Base-by-base conservation (phyloP, 495 filamentous ascomycete species). In the Tirmania nivea region DNA sequence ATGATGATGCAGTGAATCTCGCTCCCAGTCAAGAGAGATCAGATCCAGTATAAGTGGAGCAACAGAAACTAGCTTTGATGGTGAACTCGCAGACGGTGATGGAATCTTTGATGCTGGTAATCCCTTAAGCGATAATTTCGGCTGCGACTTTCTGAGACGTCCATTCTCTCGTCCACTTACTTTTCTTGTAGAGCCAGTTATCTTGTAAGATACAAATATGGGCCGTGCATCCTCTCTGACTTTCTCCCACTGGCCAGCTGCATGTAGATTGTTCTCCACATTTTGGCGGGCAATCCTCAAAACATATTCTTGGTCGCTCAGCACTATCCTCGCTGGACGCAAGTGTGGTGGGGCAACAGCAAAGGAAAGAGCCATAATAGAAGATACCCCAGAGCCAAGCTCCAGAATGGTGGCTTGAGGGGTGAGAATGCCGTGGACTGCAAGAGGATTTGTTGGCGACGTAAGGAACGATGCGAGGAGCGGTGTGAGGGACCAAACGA, bases 401-500 rank as follows among this genome's bases (percentile, higher is more conserved):
- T 97, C 89, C 53, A 92, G 66, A 42, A 87, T 72, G 12, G 68
- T 69, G 14, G 83, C 79, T 31, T 31, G 25, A 8, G 69, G 59
- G 1, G 69, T 49, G 36, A 69, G 65, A 16, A 90, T 70, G 45
- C 81, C 52, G n/a, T 66, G 65, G 2, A 53, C 71, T 58, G 2
- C 65, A 45, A 95, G 74, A 0, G 77, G 63, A 64, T 86, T 88
- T 31, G 64, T 60, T n/a, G 70, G 59, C 10, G 72, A 70, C 25
- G 75, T 69, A 36, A 95, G 69, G 86, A 87, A 97, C 62, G 79
- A 71, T 11, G 90, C 83, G 63, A 96, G 79, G 52, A 76, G 69
- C 19, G 90, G 86, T 3, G 87, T 93, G 61, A 94, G 82, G 70
- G 84, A 90, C 90, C 90, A 97, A 14, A 92, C 69, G 17, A 89